phyloP scores from a whole-genome alignment of 805 yeast genomes.

The Lipomyces spencermartinsiae region DNA sequence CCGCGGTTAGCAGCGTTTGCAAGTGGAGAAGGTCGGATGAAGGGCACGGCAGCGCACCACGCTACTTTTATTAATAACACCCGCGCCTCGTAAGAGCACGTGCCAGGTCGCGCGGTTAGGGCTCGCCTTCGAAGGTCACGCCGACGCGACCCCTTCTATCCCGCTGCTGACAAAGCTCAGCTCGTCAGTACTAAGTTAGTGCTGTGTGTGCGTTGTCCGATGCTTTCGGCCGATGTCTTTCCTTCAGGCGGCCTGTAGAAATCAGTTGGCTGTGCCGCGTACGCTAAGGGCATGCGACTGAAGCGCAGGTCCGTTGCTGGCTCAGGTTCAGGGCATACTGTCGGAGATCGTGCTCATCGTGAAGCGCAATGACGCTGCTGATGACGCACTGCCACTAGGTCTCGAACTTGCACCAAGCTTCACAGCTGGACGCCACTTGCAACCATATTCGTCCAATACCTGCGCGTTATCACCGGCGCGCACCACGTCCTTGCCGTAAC shows the following conservation, averaged over 20 bases:
- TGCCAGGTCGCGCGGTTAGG: not conserved
- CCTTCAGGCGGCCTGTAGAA: not conserved
- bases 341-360: too few relatives aligned
- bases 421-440: not conserved
- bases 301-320: not conserved
- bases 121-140: not conserved
- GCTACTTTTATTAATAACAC: constrained; percentile 10
- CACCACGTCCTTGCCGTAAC: too few relatives aligned
- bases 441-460: not conserved
- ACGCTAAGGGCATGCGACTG: too few relatives aligned
- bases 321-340: not conserved
- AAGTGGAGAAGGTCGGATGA: not conserved
- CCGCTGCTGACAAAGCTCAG: not conserved
- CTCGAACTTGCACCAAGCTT: too few relatives aligned
- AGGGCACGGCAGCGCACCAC: constrained; percentile 1
- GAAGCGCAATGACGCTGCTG: not conserved
- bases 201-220: too few relatives aligned
- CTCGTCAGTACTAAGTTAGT: not conserved
- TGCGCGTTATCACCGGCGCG: not conserved
- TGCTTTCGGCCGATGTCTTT: not conserved
- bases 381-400: not conserved
- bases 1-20: not conserved
- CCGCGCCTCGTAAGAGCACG: not conserved
- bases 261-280: not conserved
- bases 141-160: not conserved